Conservation (phyloP, 257 asterid genomes). For the Parsonsia alboflavescens region DNA sequence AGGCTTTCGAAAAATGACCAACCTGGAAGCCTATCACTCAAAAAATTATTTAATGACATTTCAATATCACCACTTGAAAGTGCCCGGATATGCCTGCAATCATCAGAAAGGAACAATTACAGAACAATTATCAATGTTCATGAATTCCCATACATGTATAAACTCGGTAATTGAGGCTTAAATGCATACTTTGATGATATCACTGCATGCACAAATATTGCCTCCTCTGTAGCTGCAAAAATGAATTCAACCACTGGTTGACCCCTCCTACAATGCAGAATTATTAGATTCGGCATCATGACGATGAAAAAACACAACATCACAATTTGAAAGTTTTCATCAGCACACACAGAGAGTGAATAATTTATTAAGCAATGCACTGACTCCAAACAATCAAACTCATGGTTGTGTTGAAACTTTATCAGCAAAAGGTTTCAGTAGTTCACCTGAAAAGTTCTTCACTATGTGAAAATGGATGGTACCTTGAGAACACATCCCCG, state of each 20-base stretch:
- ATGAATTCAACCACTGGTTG: slow-evolving; percentile 93
- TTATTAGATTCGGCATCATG: slow-evolving; percentile 17
- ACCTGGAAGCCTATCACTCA: slow-evolving; percentile 67
- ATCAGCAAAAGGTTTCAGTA: background rate
- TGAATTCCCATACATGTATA: slow-evolving; percentile 9
- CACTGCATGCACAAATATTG: slow-evolving; percentile 85
- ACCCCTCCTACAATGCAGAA: slow-evolving; percentile 71
- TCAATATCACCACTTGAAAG: slow-evolving; percentile 80
- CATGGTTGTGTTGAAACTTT: background rate
- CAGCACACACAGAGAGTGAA: background rate
- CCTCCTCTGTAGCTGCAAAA: slow-evolving; percentile 91
- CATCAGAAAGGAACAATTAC: slow-evolving; percentile 17
- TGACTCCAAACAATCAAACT: background rate
- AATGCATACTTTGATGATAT: slow-evolving; percentile 77
- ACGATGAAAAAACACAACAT: slow-evolving; percentile 12
- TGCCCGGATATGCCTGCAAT: slow-evolving; percentile 75
- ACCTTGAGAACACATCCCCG: slow-evolving; percentile 87
- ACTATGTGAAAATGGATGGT: slow-evolving; percentile 69
- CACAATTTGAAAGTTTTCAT: background rate
- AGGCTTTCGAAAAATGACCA: slow-evolving; percentile 4
- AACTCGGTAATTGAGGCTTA: slow-evolving; percentile 9
- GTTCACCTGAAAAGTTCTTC: slow-evolving; percentile 83
- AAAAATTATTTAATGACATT: slow-evolving; percentile 47
- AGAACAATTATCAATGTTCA: slow-evolving; percentile 7
- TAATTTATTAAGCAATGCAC: background rate